Conservation (phyloP, 2,329 filamentous ascomycete genomes). For the Colletotrichum navitas region DNA sequence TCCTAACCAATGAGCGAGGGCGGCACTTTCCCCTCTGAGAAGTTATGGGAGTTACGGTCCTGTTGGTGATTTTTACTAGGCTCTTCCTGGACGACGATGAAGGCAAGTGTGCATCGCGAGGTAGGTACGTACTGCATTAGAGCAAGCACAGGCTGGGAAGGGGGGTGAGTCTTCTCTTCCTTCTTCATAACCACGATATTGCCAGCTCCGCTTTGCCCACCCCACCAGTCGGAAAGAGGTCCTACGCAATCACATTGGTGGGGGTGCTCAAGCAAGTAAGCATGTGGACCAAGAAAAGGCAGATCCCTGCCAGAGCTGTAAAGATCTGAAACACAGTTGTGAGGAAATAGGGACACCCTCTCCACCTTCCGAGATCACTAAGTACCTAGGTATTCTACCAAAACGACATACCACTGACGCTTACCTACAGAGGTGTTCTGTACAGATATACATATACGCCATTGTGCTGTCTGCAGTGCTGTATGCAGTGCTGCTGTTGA, state of each 20-base stretch:
- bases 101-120: background rate
- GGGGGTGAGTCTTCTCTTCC: background rate
- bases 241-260: slow-evolving; percentile 7
- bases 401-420: background rate
- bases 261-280: background rate
- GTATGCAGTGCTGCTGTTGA: background rate
- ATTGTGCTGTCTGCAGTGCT: background rate
- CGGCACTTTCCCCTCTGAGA: slow-evolving; percentile 29
- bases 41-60: slow-evolving; percentile 18
- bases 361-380: slow-evolving; percentile 1
- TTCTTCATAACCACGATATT: slow-evolving; percentile 32
- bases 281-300: background rate
- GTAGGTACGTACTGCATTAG: background rate
- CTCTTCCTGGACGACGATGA: background rate
- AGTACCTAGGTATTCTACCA: background rate
- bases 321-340: slow-evolving; percentile 35
- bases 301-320: slow-evolving; percentile 5
- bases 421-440: too few species aligned
- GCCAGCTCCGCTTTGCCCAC: slow-evolving; percentile 11
- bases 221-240: slow-evolving; percentile 31
- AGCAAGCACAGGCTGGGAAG: background rate
- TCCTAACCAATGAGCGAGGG: slow-evolving; percentile 14
- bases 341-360: slow-evolving; percentile 24
- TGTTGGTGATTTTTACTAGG: background rate
- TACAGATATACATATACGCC: background rate